phyloP scores from a whole-genome alignment of 2,329 filamentous ascomycete species.

The Cordyceps fumosorosea region DNA sequence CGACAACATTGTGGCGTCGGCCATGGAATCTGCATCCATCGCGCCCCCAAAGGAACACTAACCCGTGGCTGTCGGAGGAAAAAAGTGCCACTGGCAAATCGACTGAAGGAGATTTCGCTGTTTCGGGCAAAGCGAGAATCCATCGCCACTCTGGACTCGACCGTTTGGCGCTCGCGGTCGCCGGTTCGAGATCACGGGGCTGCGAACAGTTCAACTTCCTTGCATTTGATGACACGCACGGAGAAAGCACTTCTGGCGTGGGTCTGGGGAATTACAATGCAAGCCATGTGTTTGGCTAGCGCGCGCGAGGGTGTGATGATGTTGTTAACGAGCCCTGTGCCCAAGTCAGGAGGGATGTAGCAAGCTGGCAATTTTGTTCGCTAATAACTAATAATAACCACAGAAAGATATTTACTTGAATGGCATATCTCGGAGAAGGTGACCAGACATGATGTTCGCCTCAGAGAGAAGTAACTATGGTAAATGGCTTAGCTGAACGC shows the following conservation, averaged over 20 bases:
- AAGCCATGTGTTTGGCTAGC: neutral
- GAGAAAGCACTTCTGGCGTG: neutral
- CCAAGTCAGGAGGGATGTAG: neutral
- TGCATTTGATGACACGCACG: neutral
- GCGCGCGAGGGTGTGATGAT: neutral
- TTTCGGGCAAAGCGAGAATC: neutral
- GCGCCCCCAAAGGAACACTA: neutral
- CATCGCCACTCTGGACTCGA: neutral
- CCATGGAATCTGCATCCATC: neutral
- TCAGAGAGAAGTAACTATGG: neutral
- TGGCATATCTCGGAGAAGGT: neutral
- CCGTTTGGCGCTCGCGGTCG: neutral
- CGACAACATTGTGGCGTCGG: neutral
- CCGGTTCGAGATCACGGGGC: neutral
- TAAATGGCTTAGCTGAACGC: neutral
- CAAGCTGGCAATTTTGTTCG: neutral
- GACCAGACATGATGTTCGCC: too few species aligned
- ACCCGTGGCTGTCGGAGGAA: neutral
- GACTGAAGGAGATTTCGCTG: neutral
- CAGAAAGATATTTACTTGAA: neutral
- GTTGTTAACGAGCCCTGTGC: neutral
- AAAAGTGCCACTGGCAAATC: neutral
- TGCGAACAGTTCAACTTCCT: neutral
- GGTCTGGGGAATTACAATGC: slow-evolving; percentile 9
- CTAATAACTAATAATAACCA: neutral